phyloP scores from a whole-genome alignment of 495 filamentous ascomycete genomes.

The Penicillium argentinense region DNA sequence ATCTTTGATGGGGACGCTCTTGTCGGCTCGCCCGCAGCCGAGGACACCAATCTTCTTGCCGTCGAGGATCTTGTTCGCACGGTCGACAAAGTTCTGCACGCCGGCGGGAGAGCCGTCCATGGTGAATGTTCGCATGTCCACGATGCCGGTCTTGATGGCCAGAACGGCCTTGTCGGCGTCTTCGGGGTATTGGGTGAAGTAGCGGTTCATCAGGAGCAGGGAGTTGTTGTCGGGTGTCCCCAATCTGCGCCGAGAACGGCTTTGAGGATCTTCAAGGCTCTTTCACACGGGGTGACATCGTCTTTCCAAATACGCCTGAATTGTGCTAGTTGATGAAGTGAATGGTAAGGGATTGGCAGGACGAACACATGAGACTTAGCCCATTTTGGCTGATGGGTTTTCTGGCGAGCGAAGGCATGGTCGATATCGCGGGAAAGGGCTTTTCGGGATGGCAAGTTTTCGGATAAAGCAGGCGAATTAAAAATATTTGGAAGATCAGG shows the following conservation, averaged over 20 bases:
- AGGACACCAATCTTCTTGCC: constrained; percentile 72
- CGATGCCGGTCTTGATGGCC: constrained; percentile 60
- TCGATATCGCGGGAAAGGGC: neutral
- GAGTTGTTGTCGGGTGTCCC: constrained; percentile 42
- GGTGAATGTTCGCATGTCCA: constrained; percentile 20
- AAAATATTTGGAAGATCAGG: too few relatives aligned
- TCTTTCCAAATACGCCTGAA: constrained; percentile 49
- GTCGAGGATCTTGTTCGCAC: constrained; percentile 53
- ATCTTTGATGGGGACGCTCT: constrained; percentile 52
- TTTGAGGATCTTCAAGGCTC: constrained; percentile 62
- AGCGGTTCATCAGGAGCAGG: constrained; percentile 60
- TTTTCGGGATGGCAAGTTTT: too few relatives aligned
- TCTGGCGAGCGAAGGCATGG: constrained; percentile 18
- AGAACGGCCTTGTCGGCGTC: constrained; percentile 66
- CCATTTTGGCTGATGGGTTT: constrained; percentile 20
- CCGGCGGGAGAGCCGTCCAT: constrained; percentile 52
- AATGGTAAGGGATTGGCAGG: too few relatives aligned
- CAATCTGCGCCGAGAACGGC: constrained; percentile 50
- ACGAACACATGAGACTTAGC: constrained; percentile 32
- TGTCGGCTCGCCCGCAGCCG: constrained; percentile 66
- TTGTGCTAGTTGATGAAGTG: too few relatives aligned
- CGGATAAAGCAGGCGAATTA: too few relatives aligned
- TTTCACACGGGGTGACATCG: constrained; percentile 48
- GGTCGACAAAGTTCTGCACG: constrained; percentile 55
- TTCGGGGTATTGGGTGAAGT: constrained; percentile 67